These are phyloP conservation scores for Lepidium sativum DNA, from an alignment of 345 rosid species.

Conservation along the genomic window DNA sequence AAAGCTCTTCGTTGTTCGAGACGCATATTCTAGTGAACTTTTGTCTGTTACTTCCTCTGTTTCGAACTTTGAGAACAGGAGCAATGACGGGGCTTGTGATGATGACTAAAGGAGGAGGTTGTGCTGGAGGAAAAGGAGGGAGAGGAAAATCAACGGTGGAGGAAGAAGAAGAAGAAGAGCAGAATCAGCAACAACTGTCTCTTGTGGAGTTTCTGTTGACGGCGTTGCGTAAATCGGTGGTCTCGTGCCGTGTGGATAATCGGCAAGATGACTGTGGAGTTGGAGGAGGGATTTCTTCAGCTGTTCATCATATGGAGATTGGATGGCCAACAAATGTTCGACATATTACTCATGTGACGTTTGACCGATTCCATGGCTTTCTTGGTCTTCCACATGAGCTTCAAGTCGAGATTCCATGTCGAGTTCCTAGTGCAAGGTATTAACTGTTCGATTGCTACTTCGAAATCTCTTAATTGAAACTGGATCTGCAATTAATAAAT, in stretches of 20 bases:
- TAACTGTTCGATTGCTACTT: not conserved
- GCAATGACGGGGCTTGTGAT: conserved; percentile 81
- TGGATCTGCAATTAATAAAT: not conserved
- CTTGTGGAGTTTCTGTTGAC: conserved; percentile 51
- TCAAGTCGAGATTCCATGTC: conserved; percentile 88
- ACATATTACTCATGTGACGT: conserved; percentile 86
- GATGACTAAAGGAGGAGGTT: conserved; percentile 74
- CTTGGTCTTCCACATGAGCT: conserved; percentile 91
- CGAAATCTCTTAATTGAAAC: not conserved
- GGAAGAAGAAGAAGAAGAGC: conserved; percentile 42
- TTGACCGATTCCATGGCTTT: conserved; percentile 90
- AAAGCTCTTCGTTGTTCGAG: conserved; percentile 5
- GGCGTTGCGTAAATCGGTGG: conserved; percentile 81
- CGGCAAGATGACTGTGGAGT: conserved; percentile 43
- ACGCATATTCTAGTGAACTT: not conserved
- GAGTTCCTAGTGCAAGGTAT: conserved; percentile 95
- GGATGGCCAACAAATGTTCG: conserved; percentile 92
- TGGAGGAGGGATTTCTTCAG: conserved; percentile 26
- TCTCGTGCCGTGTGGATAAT: conserved; percentile 63
- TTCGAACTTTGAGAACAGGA: not conserved
- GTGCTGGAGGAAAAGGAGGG: conserved; percentile 43
- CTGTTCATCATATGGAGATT: conserved; percentile 69
- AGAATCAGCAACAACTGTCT: conserved; percentile 53
- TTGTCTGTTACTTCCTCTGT: not conserved
- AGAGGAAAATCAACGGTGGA: conserved; percentile 25